Conservation (phyloP, 2,329 filamentous ascomycete genomes). For the Pyrenophora teres region DNA sequence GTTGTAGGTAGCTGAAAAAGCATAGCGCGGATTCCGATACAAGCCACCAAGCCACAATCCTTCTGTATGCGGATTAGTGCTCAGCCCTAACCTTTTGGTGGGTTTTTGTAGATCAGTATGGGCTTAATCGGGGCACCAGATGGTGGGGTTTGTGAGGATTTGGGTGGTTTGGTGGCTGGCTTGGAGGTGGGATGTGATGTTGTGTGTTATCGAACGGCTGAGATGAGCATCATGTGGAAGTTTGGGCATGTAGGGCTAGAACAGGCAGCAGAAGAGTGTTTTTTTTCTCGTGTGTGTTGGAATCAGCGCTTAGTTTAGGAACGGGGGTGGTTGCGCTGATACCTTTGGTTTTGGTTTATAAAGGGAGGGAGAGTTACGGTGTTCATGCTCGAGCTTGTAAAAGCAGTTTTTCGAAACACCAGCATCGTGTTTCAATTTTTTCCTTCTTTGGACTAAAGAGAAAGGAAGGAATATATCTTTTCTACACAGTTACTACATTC, state of each 20-base stretch:
- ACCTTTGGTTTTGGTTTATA: not conserved
- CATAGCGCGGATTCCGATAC: slow-evolving; percentile 10
- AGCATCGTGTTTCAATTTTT: not conserved
- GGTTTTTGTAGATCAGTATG: not conserved
- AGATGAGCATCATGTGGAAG: not conserved
- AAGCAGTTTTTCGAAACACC: not conserved
- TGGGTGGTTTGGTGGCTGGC: too few species aligned
- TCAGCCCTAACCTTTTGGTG: not conserved
- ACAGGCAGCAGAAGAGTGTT: not conserved
- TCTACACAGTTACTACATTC: not conserved
- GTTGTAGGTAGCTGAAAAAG: not conserved
- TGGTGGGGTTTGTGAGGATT: too few species aligned
- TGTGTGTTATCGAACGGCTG: slow-evolving; percentile 1
- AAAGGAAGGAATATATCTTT: too few species aligned
- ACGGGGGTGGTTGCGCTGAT: not conserved
- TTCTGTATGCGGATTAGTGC: slow-evolving; percentile 7
- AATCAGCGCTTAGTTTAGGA: not conserved
- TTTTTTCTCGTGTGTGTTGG: not conserved
- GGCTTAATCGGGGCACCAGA: too few species aligned
- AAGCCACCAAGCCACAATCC: not conserved
- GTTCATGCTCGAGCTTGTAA: not conserved
- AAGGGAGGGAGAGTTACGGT: not conserved
- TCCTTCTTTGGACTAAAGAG: not conserved
- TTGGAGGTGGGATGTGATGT: too few species aligned
- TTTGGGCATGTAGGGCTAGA: not conserved